phyloP scores from a whole-genome alignment of 2,329 filamentous ascomycete genomes.

The Nemania sp. region DNA sequence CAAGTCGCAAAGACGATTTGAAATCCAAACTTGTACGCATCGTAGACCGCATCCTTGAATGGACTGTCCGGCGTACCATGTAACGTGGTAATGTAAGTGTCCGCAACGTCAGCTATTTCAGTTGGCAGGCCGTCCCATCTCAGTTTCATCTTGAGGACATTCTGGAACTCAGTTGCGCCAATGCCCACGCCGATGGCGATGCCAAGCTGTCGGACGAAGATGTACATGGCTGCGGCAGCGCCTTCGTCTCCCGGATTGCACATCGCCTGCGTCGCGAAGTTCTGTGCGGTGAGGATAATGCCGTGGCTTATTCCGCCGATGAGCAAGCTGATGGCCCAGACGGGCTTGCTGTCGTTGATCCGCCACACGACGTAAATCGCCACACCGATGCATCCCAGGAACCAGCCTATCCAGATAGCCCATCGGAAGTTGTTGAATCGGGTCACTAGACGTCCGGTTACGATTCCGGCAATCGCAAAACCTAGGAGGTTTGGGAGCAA shows the following conservation, averaged over 20 bases:
- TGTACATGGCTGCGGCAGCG: constrained; percentile 18
- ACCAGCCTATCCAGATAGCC: constrained; percentile 14
- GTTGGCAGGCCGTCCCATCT: neutral
- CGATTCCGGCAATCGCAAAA: constrained; percentile 4
- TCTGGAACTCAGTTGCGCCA: constrained; percentile 15
- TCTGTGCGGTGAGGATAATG: constrained; percentile 4
- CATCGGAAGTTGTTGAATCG: constrained; percentile 15
- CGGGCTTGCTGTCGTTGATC: constrained; percentile 1
- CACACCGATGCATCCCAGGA: constrained; percentile 2
- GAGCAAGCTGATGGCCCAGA: constrained; percentile 3
- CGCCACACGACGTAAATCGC: constrained; percentile 2
- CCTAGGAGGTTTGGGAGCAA: constrained; percentile 18
- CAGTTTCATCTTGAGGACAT: constrained; percentile 8
- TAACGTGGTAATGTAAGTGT: neutral
- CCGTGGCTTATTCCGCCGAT: constrained; percentile 14
- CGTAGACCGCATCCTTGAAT: neutral
- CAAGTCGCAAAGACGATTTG: neutral
- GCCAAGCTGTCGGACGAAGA: constrained; percentile 21
- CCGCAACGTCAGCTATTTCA: neutral
- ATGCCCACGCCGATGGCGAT: constrained; percentile 20
- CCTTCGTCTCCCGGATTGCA: neutral
- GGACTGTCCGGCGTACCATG: neutral
- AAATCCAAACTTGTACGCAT: neutral
- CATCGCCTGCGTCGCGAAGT: constrained; percentile 13
- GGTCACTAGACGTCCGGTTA: constrained; percentile 17